phyloP scores from a whole-genome alignment of 352 stramenopile genomes.

The Phytophthora cryptogea region DNA sequence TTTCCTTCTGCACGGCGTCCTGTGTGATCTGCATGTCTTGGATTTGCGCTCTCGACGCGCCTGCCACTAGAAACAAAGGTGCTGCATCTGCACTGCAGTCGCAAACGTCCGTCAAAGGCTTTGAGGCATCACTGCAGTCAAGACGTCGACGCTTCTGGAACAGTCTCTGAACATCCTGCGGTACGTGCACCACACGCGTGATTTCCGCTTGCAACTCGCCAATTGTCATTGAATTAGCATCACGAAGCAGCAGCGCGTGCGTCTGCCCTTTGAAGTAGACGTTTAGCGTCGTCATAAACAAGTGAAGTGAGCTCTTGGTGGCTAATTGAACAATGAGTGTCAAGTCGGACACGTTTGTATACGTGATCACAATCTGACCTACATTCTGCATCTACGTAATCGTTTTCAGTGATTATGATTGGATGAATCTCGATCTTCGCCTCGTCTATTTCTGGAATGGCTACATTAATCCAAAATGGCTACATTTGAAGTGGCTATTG shows the following conservation, averaged over 20 bases:
- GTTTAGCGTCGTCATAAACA: constrained; percentile 34
- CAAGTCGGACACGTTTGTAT: not conserved
- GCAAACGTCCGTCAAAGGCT: constrained; percentile 32
- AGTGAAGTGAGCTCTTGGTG: not conserved
- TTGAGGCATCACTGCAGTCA: constrained; percentile 30
- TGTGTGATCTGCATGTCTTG: constrained; percentile 57
- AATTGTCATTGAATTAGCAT: constrained; percentile 29
- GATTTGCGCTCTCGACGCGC: constrained; percentile 51
- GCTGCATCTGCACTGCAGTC: constrained; percentile 20
- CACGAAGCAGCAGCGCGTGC: constrained; percentile 32
- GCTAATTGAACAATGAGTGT: constrained; percentile 35
- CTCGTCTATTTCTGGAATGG: too few species aligned
- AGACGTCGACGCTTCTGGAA: constrained; percentile 63
- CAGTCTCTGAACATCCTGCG: constrained; percentile 53
- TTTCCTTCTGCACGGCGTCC: constrained; percentile 40
- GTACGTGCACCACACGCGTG: constrained; percentile 28
- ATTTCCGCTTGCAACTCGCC: constrained; percentile 47
- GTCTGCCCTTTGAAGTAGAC: constrained; percentile 57
- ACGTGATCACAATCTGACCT: not conserved
- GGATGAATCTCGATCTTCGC: too few species aligned
- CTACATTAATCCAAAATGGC: constrained; percentile 1
- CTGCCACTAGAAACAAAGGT: constrained; percentile 49
- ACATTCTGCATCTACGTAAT: not conserved
- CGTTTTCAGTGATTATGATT: not conserved
- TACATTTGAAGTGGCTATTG: constrained; percentile 3